These are phyloP conservation scores for Ogataea dorogensis DNA, from an alignment of 805 yeast species.

Conservation along the genomic window DNA sequence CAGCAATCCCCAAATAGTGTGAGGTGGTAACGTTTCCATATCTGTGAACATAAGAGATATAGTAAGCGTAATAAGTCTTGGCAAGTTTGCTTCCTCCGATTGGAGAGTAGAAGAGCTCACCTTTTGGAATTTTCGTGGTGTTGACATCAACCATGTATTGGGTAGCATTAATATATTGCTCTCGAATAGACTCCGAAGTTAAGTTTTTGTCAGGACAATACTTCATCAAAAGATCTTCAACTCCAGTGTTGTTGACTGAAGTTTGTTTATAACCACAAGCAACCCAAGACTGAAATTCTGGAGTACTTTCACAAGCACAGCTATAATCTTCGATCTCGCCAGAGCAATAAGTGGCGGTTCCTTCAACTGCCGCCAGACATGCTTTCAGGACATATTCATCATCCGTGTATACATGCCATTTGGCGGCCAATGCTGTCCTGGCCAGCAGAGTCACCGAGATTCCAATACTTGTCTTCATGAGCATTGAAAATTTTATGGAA, in stretches of 20 bases:
- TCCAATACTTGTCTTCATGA: background rate
- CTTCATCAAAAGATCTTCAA: slow-evolving; percentile 22
- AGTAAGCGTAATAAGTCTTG: slow-evolving; percentile 27
- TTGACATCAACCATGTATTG: slow-evolving; percentile 36
- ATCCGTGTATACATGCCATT: background rate
- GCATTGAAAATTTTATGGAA: too few species aligned
- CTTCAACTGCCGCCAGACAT: slow-evolving; percentile 24
- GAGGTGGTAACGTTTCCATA: slow-evolving; percentile 40
- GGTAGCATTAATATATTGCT: slow-evolving; percentile 42
- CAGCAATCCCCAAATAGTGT: slow-evolving; percentile 44
- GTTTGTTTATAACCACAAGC: slow-evolving; percentile 25
- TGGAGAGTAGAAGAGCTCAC: slow-evolving; percentile 37
- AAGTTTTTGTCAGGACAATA: slow-evolving; percentile 26
- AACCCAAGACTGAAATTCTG: slow-evolving; percentile 32
- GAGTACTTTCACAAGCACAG: slow-evolving; percentile 28
- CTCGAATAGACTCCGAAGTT: slow-evolving; percentile 35
- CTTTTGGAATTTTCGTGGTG: slow-evolving; percentile 25
- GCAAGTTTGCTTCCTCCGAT: slow-evolving; percentile 26
- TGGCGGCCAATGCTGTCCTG: background rate
- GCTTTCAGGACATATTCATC: background rate
- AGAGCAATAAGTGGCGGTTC: slow-evolving; percentile 22
- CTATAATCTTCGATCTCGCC: slow-evolving; percentile 10
- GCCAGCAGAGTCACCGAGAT: background rate
- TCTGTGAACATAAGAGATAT: slow-evolving; percentile 29
- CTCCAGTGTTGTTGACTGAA: slow-evolving; percentile 15